Percentiles rank a stretch among this genome's conserved stretches.
phyloP scores from a whole-genome alignment of 805 yeast species.

The Pichia sporocuriosa region DNA sequence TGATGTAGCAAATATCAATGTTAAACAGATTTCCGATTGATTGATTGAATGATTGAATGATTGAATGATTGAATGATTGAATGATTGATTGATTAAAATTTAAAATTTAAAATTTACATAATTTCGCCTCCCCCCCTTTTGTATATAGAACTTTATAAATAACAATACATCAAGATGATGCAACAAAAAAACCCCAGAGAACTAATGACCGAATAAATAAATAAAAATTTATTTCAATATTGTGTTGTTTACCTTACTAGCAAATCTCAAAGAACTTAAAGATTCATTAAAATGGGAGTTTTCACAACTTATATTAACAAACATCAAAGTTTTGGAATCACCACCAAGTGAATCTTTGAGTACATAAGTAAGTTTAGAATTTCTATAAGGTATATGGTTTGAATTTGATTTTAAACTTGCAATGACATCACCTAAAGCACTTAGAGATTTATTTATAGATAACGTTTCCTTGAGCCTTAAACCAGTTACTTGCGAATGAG shows the following conservation, averaged over 20 bases:
- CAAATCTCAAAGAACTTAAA: conserved; percentile 79
- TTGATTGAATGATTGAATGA: neutral
- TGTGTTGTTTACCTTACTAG: conserved; percentile 70
- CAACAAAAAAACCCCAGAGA: too few species aligned
- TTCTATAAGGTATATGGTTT: conserved; percentile 58
- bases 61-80: too few species aligned
- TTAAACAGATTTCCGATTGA: conserved; percentile 8
- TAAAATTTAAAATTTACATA: too few species aligned
- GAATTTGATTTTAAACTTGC: conserved; percentile 26
- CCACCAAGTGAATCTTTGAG: conserved; percentile 82
- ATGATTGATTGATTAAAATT: too few species aligned
- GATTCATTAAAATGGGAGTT: conserved; percentile 64
- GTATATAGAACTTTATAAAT: too few species aligned
- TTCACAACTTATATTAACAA: conserved; percentile 78
- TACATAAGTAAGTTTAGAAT: conserved; percentile 73
- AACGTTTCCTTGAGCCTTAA: conserved; percentile 81
- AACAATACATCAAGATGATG: too few species aligned
- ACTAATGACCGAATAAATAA: too few species aligned
- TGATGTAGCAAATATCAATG: conserved; percentile 13
- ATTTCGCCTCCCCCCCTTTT: too few species aligned
- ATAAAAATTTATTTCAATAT: conserved; percentile 4
- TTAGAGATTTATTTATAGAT: conserved; percentile 79
- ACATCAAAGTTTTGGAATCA: conserved; percentile 84
- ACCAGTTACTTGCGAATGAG: conserved; percentile 71
- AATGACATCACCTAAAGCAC: conserved; percentile 87